Base-by-base conservation (phyloP, 371 early-diverging fungal genomes). In the Blastocladiella emersonii region DNA sequence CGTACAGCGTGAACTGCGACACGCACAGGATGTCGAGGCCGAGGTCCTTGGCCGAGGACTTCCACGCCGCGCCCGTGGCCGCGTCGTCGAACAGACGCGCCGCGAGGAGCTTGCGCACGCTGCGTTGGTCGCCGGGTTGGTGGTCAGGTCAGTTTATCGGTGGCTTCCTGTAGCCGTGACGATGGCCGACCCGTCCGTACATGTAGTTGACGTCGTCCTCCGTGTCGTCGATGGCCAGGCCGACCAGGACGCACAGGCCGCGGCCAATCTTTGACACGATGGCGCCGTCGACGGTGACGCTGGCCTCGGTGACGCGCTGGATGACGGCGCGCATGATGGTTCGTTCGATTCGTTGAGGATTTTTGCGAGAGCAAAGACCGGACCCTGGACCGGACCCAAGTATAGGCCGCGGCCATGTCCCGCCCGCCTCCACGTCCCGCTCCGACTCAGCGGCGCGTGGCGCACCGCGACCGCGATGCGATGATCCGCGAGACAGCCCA, bases 1-100 rank as follows among this genome's bases (percentile, higher is more conserved):
- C 91, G 65, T 86, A 89, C 43, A 91, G 78, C 17, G 92, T 93
- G 65, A 91, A 91, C 71, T 92, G 91, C 3, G 89, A 87, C 6
- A 90, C 89, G 69, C 88, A 87, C 60, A 91, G 71, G 10, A 91
- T 69, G 64, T 87, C 87, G 13, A 85, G 73, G 0, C 77, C 83
- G 13, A 80, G 67, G 61, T 90, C 89, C 61, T 80, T 79, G 51
- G 85, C 88, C 37, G 84, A 81, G 61, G 80, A 83, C 60, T 81
- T 80, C 92, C 91, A 91, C 81, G 80, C 81, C 43, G 65, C 68
- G 7, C 78, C 80, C 32, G 68, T 64, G 43, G 37, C 61, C 43
- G 74, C 75, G 34, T 85, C 85, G 41, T 85, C 81, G 66, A 89
- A 91, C 4, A 91, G 78, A n/a, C 87, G 78, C 23, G 89, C 70